These are phyloP conservation scores for Mortierella sp. DNA, from an alignment of 371 early-diverging fungal species.

Conservation along the genomic window DNA sequence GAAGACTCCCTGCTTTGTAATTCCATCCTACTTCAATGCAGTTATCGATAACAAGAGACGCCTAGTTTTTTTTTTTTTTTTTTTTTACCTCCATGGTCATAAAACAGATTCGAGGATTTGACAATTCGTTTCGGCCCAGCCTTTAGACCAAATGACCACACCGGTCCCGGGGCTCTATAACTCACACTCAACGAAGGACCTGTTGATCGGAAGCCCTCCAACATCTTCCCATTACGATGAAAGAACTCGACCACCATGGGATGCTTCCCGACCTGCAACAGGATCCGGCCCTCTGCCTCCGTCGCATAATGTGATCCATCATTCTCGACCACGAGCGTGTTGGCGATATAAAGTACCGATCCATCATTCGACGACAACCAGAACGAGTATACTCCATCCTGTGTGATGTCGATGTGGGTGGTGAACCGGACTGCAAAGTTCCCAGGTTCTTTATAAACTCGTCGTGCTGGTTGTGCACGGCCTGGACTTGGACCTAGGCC, in stretches of 20 bases:
- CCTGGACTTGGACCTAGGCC: too few relatives aligned
- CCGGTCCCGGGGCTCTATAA: constrained; percentile 37
- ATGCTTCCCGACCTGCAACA: constrained; percentile 51
- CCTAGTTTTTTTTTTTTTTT: neutral
- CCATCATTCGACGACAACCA: constrained; percentile 59
- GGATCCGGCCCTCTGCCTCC: constrained; percentile 54
- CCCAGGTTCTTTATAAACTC: constrained; percentile 37
- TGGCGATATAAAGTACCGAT: constrained; percentile 54
- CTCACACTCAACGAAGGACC: constrained; percentile 44
- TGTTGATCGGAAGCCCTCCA: constrained; percentile 57
- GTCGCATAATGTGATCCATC: constrained; percentile 59
- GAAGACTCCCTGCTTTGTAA: too few relatives aligned
- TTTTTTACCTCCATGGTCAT: constrained; percentile 38
- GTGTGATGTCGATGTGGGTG: constrained; percentile 55
- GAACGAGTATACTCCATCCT: constrained; percentile 58
- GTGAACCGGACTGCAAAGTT: constrained; percentile 62
- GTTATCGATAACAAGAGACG: too few relatives aligned
- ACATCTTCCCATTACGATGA: constrained; percentile 58
- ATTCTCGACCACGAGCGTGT: constrained; percentile 56
- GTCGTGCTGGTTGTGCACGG: too few relatives aligned
- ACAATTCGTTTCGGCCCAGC: constrained; percentile 42
- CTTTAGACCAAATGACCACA: constrained; percentile 46
- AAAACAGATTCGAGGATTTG: constrained; percentile 43
- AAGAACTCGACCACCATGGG: constrained; percentile 57
- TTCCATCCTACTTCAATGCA: too few relatives aligned